These are phyloP conservation scores for Marasmius tenuissimus DNA, from an alignment of 1,284 basidiomycete genomes.

Conservation along the genomic window DNA sequence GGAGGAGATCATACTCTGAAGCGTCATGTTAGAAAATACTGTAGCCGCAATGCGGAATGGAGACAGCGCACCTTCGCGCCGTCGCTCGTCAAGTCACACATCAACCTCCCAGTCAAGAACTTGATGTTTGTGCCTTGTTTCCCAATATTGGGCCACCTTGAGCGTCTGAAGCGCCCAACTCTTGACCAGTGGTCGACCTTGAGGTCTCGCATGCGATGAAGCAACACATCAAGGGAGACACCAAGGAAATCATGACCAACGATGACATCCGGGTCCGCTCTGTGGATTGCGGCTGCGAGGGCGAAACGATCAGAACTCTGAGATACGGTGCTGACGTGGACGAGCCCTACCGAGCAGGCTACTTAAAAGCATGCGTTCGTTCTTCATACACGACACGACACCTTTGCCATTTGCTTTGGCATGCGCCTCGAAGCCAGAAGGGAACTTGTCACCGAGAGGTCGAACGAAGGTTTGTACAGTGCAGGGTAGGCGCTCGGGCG, in stretches of 20 bases:
- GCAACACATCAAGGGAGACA: conserved; percentile 87
- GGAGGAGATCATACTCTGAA: conserved; percentile 88
- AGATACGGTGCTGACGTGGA: background rate
- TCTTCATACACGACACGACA: conserved; percentile 74
- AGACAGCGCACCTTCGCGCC: conserved; percentile 75
- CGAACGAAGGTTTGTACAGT: conserved; percentile 89
- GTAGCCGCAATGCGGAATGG: background rate
- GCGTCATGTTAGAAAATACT: background rate
- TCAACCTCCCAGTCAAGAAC: conserved; percentile 83
- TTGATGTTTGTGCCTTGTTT: conserved; percentile 85
- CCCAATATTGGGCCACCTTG: conserved; percentile 80
- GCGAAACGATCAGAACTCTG: conserved; percentile 3
- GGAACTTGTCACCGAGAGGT: conserved; percentile 85
- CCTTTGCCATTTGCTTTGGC: conserved; percentile 67
- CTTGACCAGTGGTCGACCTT: conserved; percentile 93
- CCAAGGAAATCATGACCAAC: conserved; percentile 95
- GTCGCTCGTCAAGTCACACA: conserved; percentile 94
- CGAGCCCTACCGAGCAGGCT: conserved; percentile 65
- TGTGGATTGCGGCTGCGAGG: conserved; percentile 71
- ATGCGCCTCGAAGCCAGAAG: conserved; percentile 77
- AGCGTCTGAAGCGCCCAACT: conserved; percentile 88
- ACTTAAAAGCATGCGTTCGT: conserved; percentile 87
- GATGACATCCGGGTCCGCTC: conserved; percentile 92
- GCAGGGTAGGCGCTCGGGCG: conserved; percentile 84
- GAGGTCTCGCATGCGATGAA: conserved; percentile 89